Percentiles rank a stretch among this genome's conserved stretches.
Conservation (phyloP, 148 eudicot species). For the Silene conica region DNA sequence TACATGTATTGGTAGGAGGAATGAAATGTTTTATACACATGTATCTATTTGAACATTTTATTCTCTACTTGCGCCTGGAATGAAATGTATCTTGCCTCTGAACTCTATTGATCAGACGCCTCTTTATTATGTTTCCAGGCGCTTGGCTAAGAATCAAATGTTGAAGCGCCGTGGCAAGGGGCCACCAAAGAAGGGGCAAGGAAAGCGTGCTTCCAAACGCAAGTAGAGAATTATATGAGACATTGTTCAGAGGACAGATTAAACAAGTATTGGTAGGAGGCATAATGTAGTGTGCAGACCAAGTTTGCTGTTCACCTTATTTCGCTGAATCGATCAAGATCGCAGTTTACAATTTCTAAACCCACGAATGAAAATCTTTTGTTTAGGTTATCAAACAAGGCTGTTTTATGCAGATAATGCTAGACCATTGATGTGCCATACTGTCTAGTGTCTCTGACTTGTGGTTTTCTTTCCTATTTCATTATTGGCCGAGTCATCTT, state of each 20-base stretch:
- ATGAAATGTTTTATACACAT: too few relatives aligned
- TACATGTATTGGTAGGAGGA: neutral
- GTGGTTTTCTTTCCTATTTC: neutral
- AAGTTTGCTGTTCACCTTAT: neutral
- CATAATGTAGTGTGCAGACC: neutral
- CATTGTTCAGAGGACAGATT: neutral
- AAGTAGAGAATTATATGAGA: conserved; percentile 33
- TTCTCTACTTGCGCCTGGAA: too few relatives aligned
- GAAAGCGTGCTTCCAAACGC: conserved; percentile 74
- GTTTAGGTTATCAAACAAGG: neutral
- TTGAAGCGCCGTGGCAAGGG: conserved; percentile 88
- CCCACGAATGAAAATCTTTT: neutral
- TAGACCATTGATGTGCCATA: neutral
- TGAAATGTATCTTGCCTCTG: too few relatives aligned
- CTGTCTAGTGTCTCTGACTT: too few relatives aligned
- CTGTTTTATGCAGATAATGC: neutral
- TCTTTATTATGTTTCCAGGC: conserved; percentile 37
- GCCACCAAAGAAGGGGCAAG: conserved; percentile 93
- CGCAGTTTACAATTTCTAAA: neutral
- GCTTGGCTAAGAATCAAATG: conserved; percentile 63
- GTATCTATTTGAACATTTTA: too few relatives aligned
- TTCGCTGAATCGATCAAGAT: neutral
- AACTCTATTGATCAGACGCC: neutral
- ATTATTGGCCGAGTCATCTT: too few relatives aligned
- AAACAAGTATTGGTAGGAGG: neutral